Conservation (phyloP, 23 red algal genomes). For the Cyanidiococcus yangmingshanensis region DNA sequence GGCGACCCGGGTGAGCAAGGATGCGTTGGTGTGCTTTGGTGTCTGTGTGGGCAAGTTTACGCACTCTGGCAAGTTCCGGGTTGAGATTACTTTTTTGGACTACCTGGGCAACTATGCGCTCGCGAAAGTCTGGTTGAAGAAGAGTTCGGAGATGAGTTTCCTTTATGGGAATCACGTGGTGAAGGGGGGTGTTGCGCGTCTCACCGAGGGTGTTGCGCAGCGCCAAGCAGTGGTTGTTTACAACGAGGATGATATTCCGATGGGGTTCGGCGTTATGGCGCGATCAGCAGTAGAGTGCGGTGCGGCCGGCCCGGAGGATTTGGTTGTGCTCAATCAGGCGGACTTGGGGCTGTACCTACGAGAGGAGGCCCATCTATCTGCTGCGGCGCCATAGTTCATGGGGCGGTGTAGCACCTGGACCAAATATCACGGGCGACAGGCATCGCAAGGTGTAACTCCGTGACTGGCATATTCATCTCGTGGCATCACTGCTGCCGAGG, state of each 20-base stretch:
- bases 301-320: constrained; percentile 65
- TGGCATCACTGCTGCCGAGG: too few relatives aligned
- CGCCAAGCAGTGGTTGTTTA: constrained; percentile 70
- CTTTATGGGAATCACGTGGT: constrained; percentile 95
- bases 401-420: too few relatives aligned
- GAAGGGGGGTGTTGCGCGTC: constrained; percentile 58
- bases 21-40: constrained; percentile 55
- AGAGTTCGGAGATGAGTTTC: constrained; percentile 83
- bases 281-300: constrained; percentile 54
- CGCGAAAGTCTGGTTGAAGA: constrained; percentile 94
- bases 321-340: constrained; percentile 90
- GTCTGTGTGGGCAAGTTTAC: constrained; percentile 95
- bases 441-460: too few relatives aligned
- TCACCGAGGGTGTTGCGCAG: constrained; percentile 67
- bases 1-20: constrained; percentile 49
- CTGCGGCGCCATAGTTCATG: constrained; percentile 61
- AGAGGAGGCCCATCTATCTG: constrained; percentile 57
- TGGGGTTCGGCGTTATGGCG: constrained; percentile 85
- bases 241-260: constrained; percentile 64
- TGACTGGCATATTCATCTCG: too few relatives aligned
- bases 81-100: constrained; percentile 59
- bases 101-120: constrained; percentile 53
- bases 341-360: constrained; percentile 86
- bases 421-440: too few relatives aligned
- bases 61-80: constrained; percentile 84